Conservation (phyloP, 2,329 filamentous ascomycete species). For the Aspergillus clavatus region DNA sequence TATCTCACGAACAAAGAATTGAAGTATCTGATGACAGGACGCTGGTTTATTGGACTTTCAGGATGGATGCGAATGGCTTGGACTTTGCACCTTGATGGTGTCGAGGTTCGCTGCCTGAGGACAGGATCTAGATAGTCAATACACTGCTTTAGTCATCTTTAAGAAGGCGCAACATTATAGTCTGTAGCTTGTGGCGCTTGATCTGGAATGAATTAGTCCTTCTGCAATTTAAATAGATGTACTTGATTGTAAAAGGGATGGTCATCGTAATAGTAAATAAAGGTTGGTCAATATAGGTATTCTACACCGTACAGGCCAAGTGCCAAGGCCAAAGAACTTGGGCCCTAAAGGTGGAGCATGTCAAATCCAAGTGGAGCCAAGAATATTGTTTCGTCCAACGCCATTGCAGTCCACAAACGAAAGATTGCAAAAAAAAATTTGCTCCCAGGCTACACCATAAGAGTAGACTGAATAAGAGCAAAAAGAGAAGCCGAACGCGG, state of each 20-base stretch:
- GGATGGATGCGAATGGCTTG: neutral
- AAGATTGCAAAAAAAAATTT: neutral
- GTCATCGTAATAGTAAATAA: no score
- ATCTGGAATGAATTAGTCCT: no score
- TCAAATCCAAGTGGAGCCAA: no score
- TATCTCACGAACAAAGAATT: neutral
- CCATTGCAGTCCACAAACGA: neutral
- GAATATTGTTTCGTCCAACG: no score
- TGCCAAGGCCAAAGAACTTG: no score
- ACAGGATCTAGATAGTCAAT: neutral
- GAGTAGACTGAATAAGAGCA: neutral
- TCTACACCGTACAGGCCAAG: no score
- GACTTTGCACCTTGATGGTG: neutral
- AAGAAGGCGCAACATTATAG: neutral
- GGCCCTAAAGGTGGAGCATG: no score
- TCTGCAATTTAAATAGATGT: no score
- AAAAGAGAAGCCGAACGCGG: conserved; percentile 36
- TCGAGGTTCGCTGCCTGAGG: neutral
- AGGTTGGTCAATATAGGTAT: no score
- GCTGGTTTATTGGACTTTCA: neutral
- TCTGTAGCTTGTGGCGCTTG: neutral
- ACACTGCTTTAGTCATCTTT: neutral
- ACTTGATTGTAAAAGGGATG: no score
- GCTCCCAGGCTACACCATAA: neutral
- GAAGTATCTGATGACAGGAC: neutral